Conservation (phyloP, 1,284 basidiomycete genomes). For the Microbotryum saponariae region DNA sequence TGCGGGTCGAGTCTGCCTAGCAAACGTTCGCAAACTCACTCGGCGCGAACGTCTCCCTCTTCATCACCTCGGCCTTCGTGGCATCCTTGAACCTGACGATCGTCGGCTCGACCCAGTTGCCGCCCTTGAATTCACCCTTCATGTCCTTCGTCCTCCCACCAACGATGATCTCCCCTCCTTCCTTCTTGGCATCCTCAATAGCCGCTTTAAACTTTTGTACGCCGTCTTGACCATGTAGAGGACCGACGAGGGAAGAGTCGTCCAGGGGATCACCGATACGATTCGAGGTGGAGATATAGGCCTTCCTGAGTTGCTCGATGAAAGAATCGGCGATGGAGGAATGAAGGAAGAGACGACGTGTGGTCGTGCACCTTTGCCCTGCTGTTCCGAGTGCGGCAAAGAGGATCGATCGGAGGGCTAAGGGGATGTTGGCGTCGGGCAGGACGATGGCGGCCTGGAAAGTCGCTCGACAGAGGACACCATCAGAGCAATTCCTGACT, state of each 20-base stretch:
- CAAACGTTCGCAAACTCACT: slow-evolving; percentile 34
- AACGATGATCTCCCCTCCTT: slow-evolving; percentile 66
- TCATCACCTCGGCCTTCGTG: slow-evolving; percentile 58
- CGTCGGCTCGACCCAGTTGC: slow-evolving; percentile 82
- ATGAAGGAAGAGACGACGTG: slow-evolving; percentile 81
- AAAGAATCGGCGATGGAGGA: slow-evolving; percentile 66
- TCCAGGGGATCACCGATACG: slow-evolving; percentile 74
- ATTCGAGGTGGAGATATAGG: slow-evolving; percentile 55
- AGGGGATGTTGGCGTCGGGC: slow-evolving; percentile 80
- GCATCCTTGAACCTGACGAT: slow-evolving; percentile 51
- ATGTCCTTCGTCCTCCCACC: slow-evolving; percentile 54
- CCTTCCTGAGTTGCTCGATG: slow-evolving; percentile 61
- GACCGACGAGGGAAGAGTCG: slow-evolving; percentile 67
- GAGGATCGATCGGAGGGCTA: slow-evolving; percentile 80
- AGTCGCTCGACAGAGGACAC: too few species aligned
- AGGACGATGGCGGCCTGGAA: slow-evolving; percentile 69
- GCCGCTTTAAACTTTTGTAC: slow-evolving; percentile 60
- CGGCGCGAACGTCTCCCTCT: slow-evolving; percentile 76
- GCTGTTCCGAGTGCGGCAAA: slow-evolving; percentile 93
- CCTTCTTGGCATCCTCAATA: slow-evolving; percentile 55
- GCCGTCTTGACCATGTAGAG: slow-evolving; percentile 65
- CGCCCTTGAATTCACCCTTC: slow-evolving; percentile 50
- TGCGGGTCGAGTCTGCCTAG: neutral
- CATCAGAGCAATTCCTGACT: too few species aligned
- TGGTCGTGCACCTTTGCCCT: slow-evolving; percentile 90